Evolutionary conservation across 2,329 filamentous ascomycete genomes (phyloP), one percentile per base, ranked within the genome.

Genomic region (Cercospora zeina): DNA sequence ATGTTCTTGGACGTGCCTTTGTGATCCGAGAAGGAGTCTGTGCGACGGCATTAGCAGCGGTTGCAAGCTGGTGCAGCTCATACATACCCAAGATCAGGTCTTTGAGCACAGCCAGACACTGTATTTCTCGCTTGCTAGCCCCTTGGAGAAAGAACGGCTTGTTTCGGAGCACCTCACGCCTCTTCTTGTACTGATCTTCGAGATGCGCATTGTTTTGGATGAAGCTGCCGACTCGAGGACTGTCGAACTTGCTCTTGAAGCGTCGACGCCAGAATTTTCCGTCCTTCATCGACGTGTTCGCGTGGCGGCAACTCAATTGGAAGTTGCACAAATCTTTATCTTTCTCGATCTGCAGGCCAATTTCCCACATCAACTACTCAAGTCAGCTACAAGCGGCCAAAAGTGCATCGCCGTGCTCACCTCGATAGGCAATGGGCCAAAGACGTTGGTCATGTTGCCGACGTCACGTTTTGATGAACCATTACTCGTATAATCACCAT

Each of bases 221-320:
- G 51, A 57, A 54, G 66, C 39, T 51, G 49, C 39, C 60, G 21
- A 51, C 61, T 34, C 62, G 34, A 19, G 71, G 70, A 31, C 36
- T 64, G 45, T 82, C 81, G 65, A 78, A 85, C 27, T 61, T 72
- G 21, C 71, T 59, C 13, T 74, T 68, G 66, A 81, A 84, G 16
- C 73, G 75, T 37, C 69, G 65, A 36, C 78, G 77, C 82, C 82
- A 85, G 68, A 83, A 80, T 6, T 73, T 67, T 45, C 77, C 75
- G 4, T 71, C 74, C 31, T 79, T 74, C 58, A 83, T 70, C 6
- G 79, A 75, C 64, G 74, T 58, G 34, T 73, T 69, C 0, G 78
- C 77, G 3, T 65, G 67, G 7, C 67, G 70, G 71, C 81, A 83
- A 19, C 78, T 66, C 1, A 68, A 59, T 6, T 74, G 70, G 67